phyloP scores from a whole-genome alignment of 306 rosid species.

The Vachellia pachyceras region DNA sequence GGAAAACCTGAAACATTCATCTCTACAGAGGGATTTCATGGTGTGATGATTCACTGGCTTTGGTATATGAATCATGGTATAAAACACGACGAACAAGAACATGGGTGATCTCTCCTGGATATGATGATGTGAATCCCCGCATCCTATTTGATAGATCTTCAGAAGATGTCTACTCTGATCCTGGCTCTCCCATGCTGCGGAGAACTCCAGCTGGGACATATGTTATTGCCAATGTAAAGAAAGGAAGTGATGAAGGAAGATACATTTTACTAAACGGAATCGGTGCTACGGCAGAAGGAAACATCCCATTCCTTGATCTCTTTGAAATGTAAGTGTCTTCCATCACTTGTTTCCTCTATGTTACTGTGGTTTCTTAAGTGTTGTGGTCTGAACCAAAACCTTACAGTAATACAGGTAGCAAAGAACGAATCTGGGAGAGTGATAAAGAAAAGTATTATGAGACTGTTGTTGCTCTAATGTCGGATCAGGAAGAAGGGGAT shows the following conservation, averaged over 20 bases:
- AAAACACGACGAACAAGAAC: slow-evolving; percentile 81
- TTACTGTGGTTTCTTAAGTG: slow-evolving; percentile 26
- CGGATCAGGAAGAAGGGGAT: slow-evolving; percentile 94
- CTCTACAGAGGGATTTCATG: slow-evolving; percentile 87
- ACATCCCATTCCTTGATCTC: slow-evolving; percentile 95
- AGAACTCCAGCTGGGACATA: slow-evolving; percentile 90
- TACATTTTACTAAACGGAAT: slow-evolving; percentile 78
- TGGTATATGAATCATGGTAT: slow-evolving; percentile 97
- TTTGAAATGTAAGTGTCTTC: slow-evolving; percentile 81
- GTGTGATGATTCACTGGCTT: slow-evolving; percentile 90
- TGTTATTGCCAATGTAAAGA: slow-evolving; percentile 76
- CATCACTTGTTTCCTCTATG: slow-evolving; percentile 33
- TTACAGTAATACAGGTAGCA: slow-evolving; percentile 83
- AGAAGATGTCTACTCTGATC: slow-evolving; percentile 98
- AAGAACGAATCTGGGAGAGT: slow-evolving; percentile 96
- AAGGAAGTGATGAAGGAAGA: slow-evolving; percentile 64
- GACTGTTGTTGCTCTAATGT: slow-evolving; percentile 88
- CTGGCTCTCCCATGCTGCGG: slow-evolving; percentile 94
- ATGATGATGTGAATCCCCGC: slow-evolving; percentile 65
- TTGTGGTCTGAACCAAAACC: slow-evolving; percentile 51
- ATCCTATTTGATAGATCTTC: slow-evolving; percentile 94
- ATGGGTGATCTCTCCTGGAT: slow-evolving; percentile 90
- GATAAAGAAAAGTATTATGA: slow-evolving; percentile 83
- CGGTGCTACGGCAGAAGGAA: slow-evolving; percentile 97
- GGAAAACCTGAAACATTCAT: slow-evolving; percentile 32